Base-by-base conservation (phyloP, 306 rosid species). In the Begonia fuchsioides region DNA sequence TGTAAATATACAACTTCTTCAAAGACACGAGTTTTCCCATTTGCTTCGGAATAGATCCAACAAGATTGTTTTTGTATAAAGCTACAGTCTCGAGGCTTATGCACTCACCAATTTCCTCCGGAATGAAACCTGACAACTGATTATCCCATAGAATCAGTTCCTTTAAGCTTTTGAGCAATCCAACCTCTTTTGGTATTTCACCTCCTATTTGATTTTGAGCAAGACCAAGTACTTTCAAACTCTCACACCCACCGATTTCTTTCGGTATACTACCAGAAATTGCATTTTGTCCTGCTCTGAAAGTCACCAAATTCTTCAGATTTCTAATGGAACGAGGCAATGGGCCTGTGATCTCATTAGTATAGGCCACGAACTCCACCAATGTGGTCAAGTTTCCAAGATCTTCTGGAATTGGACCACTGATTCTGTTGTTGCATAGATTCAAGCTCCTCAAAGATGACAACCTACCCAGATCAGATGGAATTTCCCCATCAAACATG, bases 261-360 rank as follows among this genome's bases (percentile, higher is more conserved):
- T 62, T 64, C 4, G 98, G 98, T 65, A 92, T 56, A 65, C 61
- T 73, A 43, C 94, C 94, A 2, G 96, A 76, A 58, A 92, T 82
- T 67, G 65, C 70, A 70, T 92, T 92, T 47, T 82, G 83, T 38
- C 98, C 98, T 20, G 83, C 93, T 69, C 94, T 71, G 43, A 92
- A 73, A 53, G 66, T 72, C 9, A 9, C 74, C 56, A 92, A 71
- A 49, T 56, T 75, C 78, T 65, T 73, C 13, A 92, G 80, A 61
- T 92, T 82, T 54, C 98, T 96, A 52, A 92, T 61, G 15, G 94
- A 71, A 50, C 2, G 71, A 13, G 98, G 94, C 61, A 92, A 56
- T 35, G 90, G 75, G 8, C 98, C 98, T 0, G 84, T 62, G 17
- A 92, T 72, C 39, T 75, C 66, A 74, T 92, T 92, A 59, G 93